Conservation (phyloP, 2,329 filamentous ascomycete genomes). For the Trichoderma lentiforme region DNA sequence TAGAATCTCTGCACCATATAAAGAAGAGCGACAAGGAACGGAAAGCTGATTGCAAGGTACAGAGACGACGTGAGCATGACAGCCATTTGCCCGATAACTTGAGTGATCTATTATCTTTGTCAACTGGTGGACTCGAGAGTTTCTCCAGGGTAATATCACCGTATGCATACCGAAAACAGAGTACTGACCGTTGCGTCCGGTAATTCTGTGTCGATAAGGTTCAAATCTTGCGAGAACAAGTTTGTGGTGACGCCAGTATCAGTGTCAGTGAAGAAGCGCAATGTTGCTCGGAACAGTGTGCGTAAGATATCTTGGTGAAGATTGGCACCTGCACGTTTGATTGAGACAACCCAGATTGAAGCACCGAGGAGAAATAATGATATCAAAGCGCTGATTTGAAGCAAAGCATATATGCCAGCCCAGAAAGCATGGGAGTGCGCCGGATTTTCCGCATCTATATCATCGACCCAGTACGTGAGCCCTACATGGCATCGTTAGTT, state of each 20-base stretch:
- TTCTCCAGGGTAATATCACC: not conserved
- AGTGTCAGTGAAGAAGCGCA: not conserved
- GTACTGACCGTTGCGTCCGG: not conserved
- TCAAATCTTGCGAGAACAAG: not conserved
- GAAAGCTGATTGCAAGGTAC: not conserved
- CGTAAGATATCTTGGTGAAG: not conserved
- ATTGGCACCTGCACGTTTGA: not conserved
- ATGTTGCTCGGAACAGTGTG: not conserved
- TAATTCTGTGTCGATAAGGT: not conserved
- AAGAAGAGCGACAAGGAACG: not conserved
- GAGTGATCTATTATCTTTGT: not conserved
- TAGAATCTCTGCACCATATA: not conserved
- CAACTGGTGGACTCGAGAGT: not conserved
- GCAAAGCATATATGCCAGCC: not conserved
- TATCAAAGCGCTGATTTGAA: not conserved
- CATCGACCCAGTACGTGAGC: not conserved
- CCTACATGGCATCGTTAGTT: not conserved
- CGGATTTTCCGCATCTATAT: not conserved
- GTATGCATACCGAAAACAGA: not conserved
- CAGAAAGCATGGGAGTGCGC: not conserved
- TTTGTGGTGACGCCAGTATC: not conserved
- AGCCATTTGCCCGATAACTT: not conserved
- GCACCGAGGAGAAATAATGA: not conserved
- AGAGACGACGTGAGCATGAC: not conserved
- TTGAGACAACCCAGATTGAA: not conserved